These are phyloP conservation scores for Trichophyton verrucosum DNA, from an alignment of 2,329 filamentous ascomycete species.

Conservation along the genomic window DNA sequence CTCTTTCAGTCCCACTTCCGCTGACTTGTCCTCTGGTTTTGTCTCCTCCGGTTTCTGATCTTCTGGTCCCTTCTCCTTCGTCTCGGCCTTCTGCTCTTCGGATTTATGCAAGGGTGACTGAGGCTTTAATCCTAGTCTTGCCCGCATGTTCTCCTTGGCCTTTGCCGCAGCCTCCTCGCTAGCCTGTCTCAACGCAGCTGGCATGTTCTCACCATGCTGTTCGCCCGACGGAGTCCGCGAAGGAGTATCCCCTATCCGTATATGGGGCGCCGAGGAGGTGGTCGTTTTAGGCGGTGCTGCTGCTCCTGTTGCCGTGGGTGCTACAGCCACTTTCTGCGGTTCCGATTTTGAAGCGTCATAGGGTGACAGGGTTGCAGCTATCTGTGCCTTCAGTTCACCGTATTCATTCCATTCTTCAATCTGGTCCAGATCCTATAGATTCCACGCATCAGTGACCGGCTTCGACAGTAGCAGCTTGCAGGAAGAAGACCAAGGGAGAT, in stretches of 20 bases:
- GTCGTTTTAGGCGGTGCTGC: constrained; percentile 18
- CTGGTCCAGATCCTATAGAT: constrained; percentile 67
- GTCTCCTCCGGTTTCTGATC: neutral
- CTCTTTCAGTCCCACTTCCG: constrained; percentile 12
- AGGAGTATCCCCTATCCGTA: constrained; percentile 32
- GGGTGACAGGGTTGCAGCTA: constrained; percentile 30
- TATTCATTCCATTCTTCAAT: constrained; percentile 99
- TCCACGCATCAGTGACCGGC: neutral
- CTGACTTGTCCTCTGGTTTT: constrained; percentile 10
- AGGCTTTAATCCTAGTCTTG: constrained; percentile 10
- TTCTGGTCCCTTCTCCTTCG: neutral
- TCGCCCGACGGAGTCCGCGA: constrained; percentile 21
- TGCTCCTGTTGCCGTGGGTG: constrained; percentile 11
- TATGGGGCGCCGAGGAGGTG: constrained; percentile 21
- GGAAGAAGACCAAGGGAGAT: neutral
- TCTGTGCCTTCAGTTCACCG: constrained; percentile 79
- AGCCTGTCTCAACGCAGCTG: constrained; percentile 33
- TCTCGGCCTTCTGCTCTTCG: constrained; percentile 10
- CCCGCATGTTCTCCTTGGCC: constrained; percentile 22
- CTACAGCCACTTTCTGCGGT: constrained; percentile 18
- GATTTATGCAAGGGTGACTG: constrained; percentile 9
- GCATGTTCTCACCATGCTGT: constrained; percentile 26
- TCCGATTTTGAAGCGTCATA: constrained; percentile 16
- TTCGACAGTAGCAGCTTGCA: neutral
- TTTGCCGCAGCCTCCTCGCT: constrained; percentile 28